phyloP scores from a whole-genome alignment of 768 basidiomycete species.

The Hemileccinum impolitum region DNA sequence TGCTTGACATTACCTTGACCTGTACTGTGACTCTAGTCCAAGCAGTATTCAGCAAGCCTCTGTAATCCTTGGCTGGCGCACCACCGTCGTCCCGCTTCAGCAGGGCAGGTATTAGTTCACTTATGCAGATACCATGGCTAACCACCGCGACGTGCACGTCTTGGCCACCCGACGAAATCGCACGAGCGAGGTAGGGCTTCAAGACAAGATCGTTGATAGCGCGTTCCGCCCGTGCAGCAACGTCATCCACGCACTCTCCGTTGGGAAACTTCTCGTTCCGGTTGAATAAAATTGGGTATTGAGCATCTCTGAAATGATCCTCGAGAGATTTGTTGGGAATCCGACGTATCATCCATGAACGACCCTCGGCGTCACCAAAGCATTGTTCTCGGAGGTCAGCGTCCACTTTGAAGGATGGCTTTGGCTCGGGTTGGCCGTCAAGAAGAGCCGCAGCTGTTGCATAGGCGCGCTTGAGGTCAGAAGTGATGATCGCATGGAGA shows the following conservation, averaged over 20 bases:
- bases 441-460: slow-evolving; percentile 58
- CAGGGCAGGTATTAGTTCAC: slow-evolving; percentile 53
- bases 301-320: slow-evolving; percentile 49
- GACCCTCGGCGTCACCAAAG: slow-evolving; percentile 71
- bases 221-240: slow-evolving; percentile 51
- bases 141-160: slow-evolving; percentile 60
- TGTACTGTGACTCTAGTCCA: slow-evolving; percentile 59
- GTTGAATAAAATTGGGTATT: slow-evolving; percentile 48
- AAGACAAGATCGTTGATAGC: slow-evolving; percentile 52
- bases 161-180: slow-evolving; percentile 35
- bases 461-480: slow-evolving; percentile 61
- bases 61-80: slow-evolving; percentile 31
- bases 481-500: slow-evolving; percentile 61
- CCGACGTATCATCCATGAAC: slow-evolving; percentile 36
- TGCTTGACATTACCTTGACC: slow-evolving; percentile 37
- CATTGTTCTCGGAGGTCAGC: slow-evolving; percentile 61
- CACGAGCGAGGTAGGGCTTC: slow-evolving; percentile 47
- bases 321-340: slow-evolving; percentile 32
- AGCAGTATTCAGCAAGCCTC: slow-evolving; percentile 63
- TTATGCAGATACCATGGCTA: slow-evolving; percentile 74
- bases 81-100: slow-evolving; percentile 39
- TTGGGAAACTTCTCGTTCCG: slow-evolving; percentile 57
- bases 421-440: slow-evolving; percentile 44
- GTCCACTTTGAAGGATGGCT: slow-evolving; percentile 46
- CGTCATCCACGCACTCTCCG: slow-evolving; percentile 69